Evolutionary conservation across 1,284 basidiomycete species (phyloP), one percentile per base, ranked within the genome.

Genomic region (Exobasidium rhododendri): DNA sequence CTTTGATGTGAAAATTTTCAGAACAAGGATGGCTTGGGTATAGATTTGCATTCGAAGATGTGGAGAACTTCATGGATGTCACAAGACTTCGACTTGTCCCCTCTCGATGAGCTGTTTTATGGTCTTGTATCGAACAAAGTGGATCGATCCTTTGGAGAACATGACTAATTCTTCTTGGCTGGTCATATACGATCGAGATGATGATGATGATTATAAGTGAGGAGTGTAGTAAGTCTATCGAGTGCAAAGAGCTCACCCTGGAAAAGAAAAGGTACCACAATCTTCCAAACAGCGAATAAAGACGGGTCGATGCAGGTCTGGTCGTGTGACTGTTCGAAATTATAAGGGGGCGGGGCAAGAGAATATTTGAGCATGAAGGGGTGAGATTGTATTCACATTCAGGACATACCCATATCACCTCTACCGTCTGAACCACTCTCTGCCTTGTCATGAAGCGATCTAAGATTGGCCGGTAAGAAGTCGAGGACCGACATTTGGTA

Each of bases 281-380:
- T 74, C 75, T 17, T 70, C 58, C 11, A 64, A 49, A 56, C 76
- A 77, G n/a, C 68, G 64, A 4, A 77, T 57, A 51, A 79, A 79
- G 14, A 76, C 77, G 3, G 77, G 76, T 31, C 62, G 57, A 40
- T 77, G 67, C 5, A 76, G 55, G 24, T 73, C 67, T 20, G 77
- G 77, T 10, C 55, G 43, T 24, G 64, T 59, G 1, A 74, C 74
- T 77, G 56, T 4, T 17, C 14, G 29, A 2, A 58, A 29, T n/a
- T n/a, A n/a, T n/a, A n/a, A n/a, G n/a, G n/a, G n/a, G n/a, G n/a
- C n/a, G n/a, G n/a, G n/a, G n/a, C n/a, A n/a, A n/a, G 32, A 22
- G 24, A 47, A 29, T 22, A 30, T 40, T 40, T 50, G 47, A 50
- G 47, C 14, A 17, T n/a, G 14, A 26, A 24, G 14, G 26, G 47